These are phyloP conservation scores for Hyaloscypha finlandica DNA, from an alignment of 495 filamentous ascomycete species.

Conservation along the genomic window DNA sequence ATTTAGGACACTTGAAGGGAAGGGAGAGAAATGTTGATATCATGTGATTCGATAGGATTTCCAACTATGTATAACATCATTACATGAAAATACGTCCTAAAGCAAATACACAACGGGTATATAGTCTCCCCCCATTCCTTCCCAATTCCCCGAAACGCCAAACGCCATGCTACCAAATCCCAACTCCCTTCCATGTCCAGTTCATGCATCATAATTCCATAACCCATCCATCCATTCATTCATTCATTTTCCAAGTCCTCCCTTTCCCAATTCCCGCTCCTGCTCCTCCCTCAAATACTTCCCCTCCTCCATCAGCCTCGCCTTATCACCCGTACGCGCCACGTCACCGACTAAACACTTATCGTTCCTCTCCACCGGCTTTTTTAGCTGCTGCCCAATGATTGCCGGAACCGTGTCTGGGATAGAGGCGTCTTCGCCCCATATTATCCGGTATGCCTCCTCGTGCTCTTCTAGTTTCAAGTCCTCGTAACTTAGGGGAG, in stretches of 20 bases:
- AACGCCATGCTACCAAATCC: conserved; percentile 10
- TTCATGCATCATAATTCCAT: background rate
- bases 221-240: background rate
- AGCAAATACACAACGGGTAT: conserved; percentile 22
- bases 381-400: background rate
- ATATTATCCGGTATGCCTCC: conserved; percentile 29
- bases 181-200: background rate
- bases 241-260: conserved; percentile 7
- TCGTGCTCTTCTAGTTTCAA: conserved; percentile 20
- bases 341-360: conserved; percentile 24
- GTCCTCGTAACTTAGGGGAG: conserved; percentile 10
- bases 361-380: conserved; percentile 16
- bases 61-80: conserved; percentile 26
- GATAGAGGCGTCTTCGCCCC: conserved; percentile 11
- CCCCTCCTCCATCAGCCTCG: conserved; percentile 17
- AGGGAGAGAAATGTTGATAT: background rate
- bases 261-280: conserved; percentile 26
- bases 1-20: background rate
- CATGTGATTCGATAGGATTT: conserved; percentile 21
- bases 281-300: conserved; percentile 32
- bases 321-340: conserved; percentile 27
- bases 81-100: background rate
- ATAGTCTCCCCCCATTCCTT: background rate
- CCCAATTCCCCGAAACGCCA: background rate
- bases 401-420: background rate